These are phyloP conservation scores for Phytophthora rubi DNA, from an alignment of 352 stramenopile species.

Conservation along the genomic window DNA sequence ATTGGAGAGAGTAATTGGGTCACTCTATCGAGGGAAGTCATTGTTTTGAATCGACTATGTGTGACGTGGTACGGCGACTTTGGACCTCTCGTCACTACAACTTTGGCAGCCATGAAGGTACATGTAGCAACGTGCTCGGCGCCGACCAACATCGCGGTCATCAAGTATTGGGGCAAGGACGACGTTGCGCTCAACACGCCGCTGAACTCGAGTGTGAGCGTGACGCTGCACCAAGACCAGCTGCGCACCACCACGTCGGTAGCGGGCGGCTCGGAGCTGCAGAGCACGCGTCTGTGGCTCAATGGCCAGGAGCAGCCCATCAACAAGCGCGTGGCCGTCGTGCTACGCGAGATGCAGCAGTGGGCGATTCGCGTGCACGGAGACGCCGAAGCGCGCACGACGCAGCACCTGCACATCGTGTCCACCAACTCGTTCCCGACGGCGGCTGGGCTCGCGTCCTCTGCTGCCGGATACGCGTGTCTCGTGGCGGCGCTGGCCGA, in stretches of 20 bases:
- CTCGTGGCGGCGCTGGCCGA: constrained; percentile 91
- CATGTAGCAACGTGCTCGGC: constrained; percentile 83
- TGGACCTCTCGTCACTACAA: constrained; percentile 11
- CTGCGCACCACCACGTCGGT: constrained; percentile 96
- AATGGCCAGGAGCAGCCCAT: constrained; percentile 92
- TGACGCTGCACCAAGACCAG: constrained; percentile 96
- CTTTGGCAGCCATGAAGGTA: constrained; percentile 44
- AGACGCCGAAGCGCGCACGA: constrained; percentile 15
- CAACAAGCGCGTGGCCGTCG: constrained; percentile 83
- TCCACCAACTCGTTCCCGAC: constrained; percentile 99
- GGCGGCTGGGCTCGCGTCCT: constrained; percentile 96
- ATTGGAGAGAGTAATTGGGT: neutral
- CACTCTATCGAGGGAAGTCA: neutral
- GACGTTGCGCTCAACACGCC: constrained; percentile 94
- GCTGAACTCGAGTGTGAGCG: constrained; percentile 96
- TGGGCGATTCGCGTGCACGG: constrained; percentile 37
- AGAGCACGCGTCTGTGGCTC: constrained; percentile 94
- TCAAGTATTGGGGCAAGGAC: constrained; percentile 99
- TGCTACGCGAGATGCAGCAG: constrained; percentile 72
- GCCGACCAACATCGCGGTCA: constrained; percentile 98
- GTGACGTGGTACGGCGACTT: neutral
- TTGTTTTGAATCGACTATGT: neutral
- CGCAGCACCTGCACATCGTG: constrained; percentile 91
- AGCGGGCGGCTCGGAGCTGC: constrained; percentile 64
- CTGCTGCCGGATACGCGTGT: constrained; percentile 96